Evolutionary conservation across 768 basidiomycete genomes (phyloP).

Genomic region (Tylopilus intermedius): DNA sequence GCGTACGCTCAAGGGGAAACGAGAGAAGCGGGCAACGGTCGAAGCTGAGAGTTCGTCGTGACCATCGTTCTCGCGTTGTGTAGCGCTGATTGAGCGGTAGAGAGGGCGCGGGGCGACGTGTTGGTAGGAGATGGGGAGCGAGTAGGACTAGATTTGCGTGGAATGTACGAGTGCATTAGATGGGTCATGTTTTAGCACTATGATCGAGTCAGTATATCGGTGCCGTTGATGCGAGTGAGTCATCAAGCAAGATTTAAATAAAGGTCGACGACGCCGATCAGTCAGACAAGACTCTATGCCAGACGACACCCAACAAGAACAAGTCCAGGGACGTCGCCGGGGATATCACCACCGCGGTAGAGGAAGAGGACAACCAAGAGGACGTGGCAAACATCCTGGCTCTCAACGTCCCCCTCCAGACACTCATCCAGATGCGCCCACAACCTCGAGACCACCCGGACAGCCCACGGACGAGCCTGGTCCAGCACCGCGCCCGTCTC

Average conservation of each 20-base stretch:
- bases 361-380: slow-evolving; percentile 3
- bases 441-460: not conserved
- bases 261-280: too few relatives aligned
- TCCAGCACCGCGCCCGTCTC: slow-evolving; percentile 18
- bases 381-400: not conserved
- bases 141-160: slow-evolving; percentile 15
- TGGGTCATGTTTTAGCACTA: slow-evolving; percentile 44
- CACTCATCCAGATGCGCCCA: not conserved
- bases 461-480: not conserved
- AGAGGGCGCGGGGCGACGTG: slow-evolving; percentile 11
- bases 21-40: slow-evolving; percentile 26
- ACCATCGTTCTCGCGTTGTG: slow-evolving; percentile 14
- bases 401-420: not conserved
- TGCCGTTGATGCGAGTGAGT: slow-evolving; percentile 1
- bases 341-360: not conserved
- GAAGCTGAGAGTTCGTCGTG: slow-evolving; percentile 36
- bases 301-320: not conserved
- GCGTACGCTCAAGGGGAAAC: slow-evolving; percentile 47
- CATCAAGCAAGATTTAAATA: not conserved
- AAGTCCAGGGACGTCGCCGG: not conserved
- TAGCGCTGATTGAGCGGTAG: slow-evolving; percentile 10
- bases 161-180: slow-evolving; percentile 41
- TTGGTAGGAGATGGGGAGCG: slow-evolving; percentile 16
- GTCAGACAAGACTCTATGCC: too few relatives aligned
- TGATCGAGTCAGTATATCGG: not conserved